Conservation (phyloP, 192 early-diverging fungal genomes). For the Umbelopsis vinacea region DNA sequence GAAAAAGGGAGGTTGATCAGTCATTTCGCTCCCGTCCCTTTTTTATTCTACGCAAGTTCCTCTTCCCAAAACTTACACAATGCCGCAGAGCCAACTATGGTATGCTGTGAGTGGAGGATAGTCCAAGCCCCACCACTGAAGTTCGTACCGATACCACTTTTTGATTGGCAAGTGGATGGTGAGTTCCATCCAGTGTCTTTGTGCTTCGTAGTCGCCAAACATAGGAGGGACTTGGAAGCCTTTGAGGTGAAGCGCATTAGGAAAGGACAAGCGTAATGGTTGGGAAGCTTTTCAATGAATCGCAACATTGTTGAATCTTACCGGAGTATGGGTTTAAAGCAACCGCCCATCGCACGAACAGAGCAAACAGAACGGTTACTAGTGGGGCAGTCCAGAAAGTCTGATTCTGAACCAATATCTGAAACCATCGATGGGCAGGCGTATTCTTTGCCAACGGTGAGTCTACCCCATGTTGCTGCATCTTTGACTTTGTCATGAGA, state of each 20-base stretch:
- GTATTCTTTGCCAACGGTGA: conserved; percentile 9
- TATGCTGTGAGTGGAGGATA: conserved; percentile 97
- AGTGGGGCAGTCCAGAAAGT: conserved; percentile 41
- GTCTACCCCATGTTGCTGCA: neutral
- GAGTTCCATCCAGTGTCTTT: conserved; percentile 98
- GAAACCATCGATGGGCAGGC: conserved; percentile 25
- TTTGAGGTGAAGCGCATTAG: conserved; percentile 18
- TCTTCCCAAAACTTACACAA: conserved; percentile 57
- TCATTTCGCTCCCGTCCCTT: neutral
- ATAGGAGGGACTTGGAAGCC: conserved; percentile 74
- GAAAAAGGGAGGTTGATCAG: neutral
- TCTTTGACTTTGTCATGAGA: neutral
- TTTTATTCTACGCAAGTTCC: neutral
- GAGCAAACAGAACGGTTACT: conserved; percentile 50
- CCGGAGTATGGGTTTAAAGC: conserved; percentile 79
- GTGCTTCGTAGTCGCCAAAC: conserved; percentile 97
- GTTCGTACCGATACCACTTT: conserved; percentile 90
- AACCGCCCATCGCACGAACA: conserved; percentile 69
- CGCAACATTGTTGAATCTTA: conserved; percentile 18
- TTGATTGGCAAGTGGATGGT: conserved; percentile 75
- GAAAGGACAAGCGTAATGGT: neutral
- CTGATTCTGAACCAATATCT: conserved; percentile 43
- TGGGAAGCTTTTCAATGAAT: neutral
- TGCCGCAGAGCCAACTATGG: conserved; percentile 86
- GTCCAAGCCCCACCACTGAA: conserved; percentile 95